Evolutionary conservation across 2,329 filamentous ascomycete species (phyloP), one percentile per base, ranked within the genome.

Genomic region (Stagonosporopsis rhizophila): DNA sequence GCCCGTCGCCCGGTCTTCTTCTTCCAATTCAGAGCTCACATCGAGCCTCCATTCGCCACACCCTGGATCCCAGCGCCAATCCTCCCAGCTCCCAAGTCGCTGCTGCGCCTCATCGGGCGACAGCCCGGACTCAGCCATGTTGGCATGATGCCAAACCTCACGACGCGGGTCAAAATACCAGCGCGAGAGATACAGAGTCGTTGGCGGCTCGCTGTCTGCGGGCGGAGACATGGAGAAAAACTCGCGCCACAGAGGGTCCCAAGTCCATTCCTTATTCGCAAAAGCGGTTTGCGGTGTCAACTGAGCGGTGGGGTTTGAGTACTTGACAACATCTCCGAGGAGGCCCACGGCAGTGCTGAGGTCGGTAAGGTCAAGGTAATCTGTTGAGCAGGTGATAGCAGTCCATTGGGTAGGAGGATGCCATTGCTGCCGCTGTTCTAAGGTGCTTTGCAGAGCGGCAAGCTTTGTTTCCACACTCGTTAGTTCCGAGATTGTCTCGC

Each of bases 211-310:
- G 8, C 1, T 14, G 17, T 23, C 34, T 8, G 39, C 7, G 1
- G 28, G 7, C 14, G 32, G 32, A 14, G 44, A 37, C 11, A 32
- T 6, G 14, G 53, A 37, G 25, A 46, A 56, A 30, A 56, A 51
- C 11, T 56, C 53, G 28, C 42, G 41, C 53, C 53, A 56, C 1
- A 51, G n/a, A 6, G 53, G 53, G 19, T 56, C 53, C 53, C 53
- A 56, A 4, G 41, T 46, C 47, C 53, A 56, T 4, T 28, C 14
- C 12, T 34, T 46, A 1, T 15, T 3, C 1, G 22, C 32, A 12
- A 56, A 44, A 5, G 47, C 28, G 6, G 11, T 7, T 4, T 44
- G 53, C 2, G 53, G 53, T 2, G 53, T 56, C 14, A 56, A 20
- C 5, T 38, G 22, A 9, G 25, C 15, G 6, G 14, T 17, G 0